Evolutionary conservation across 257 asterid species (phyloP).

Genomic region (Ballota nigra): DNA sequence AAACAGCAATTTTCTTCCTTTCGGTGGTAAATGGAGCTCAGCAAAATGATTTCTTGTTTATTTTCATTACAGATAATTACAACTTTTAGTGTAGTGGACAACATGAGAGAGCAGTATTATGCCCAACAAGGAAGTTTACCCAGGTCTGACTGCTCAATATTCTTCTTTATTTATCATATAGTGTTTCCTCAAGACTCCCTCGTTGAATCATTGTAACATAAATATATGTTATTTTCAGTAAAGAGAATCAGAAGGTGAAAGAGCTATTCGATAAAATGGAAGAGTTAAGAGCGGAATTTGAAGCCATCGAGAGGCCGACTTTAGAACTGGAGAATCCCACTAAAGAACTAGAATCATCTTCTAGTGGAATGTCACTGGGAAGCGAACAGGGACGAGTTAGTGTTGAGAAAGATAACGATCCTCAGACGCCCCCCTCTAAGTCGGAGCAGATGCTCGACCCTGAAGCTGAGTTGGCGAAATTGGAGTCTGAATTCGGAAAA

Average conservation of each 20-base stretch:
- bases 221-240: slow-evolving; percentile 48
- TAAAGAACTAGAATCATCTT: slow-evolving; percentile 36
- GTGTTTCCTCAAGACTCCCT: neutral
- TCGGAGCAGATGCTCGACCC: slow-evolving; percentile 57
- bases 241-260: slow-evolving; percentile 61
- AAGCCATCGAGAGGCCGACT: slow-evolving; percentile 78
- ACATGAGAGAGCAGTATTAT: slow-evolving; percentile 82
- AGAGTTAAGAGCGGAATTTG: slow-evolving; percentile 70
- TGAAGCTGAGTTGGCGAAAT: slow-evolving; percentile 77
- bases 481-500: slow-evolving; percentile 90
- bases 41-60: neutral
- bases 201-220: neutral
- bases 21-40: slow-evolving; percentile 1
- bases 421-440: slow-evolving; percentile 29
- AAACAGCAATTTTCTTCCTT: neutral
- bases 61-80: slow-evolving; percentile 62
- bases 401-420: slow-evolving; percentile 27
- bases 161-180: slow-evolving; percentile 13
- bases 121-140: slow-evolving; percentile 57
- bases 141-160: slow-evolving; percentile 45
- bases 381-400: slow-evolving; percentile 35
- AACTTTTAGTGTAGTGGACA: slow-evolving; percentile 86
- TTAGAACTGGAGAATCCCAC: slow-evolving; percentile 75
- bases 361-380: slow-evolving; percentile 39
- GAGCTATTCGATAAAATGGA: slow-evolving; percentile 71